Base-by-base conservation (phyloP, 169 alveolate species). In the Babesia bigemina region DNA sequence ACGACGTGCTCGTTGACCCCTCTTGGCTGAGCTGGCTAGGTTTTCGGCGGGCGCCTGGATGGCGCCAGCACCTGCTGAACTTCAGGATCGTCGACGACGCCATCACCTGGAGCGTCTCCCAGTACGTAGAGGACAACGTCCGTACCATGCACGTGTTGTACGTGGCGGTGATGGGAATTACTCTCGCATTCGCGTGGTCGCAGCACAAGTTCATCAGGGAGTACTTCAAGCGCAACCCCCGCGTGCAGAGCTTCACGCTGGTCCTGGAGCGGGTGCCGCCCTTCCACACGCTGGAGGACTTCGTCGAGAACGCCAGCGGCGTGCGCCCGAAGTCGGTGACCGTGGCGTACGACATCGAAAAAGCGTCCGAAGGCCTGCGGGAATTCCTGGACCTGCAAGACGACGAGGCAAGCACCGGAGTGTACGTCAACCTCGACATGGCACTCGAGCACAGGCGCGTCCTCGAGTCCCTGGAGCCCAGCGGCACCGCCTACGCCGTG, bases 51-150 rank as follows among this genome's bases (percentile, higher is more conserved):
- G 14, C 52, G 29, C 19, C 59, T 45, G 29, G 39, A 12, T 61
- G 75, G 39, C 36, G 33, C 47, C 72, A 72, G 63, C 79, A 61
- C 53, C 28, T 81, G 7, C 63, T 70, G 42, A 81, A 81, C 72
- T 74, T 81, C 59, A 81, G 71, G 59, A 57, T 57, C 66, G 88
- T 81, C 28, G 88, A 81, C 58, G 88, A 81, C 21, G 88, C 88
- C 4, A 81, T 81, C 39, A 58, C 44, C 21, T 81, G 88, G 88
- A 81, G 76, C 53, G 85, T 81, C 7, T 22, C 52, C 11, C 71
- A 73, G 39, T 81, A 81, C 70, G 62, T 81, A 9, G 55, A 62
- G 13, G 88, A 81, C 48, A 67, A 69, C 11, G 61, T 78, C 45
- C 42, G 65, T 2, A 74, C 60, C 2, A 72, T 66, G 79, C 55